Evolutionary conservation across 1,284 basidiomycete genomes (phyloP).

Genomic region (Puccinia novopanici): DNA sequence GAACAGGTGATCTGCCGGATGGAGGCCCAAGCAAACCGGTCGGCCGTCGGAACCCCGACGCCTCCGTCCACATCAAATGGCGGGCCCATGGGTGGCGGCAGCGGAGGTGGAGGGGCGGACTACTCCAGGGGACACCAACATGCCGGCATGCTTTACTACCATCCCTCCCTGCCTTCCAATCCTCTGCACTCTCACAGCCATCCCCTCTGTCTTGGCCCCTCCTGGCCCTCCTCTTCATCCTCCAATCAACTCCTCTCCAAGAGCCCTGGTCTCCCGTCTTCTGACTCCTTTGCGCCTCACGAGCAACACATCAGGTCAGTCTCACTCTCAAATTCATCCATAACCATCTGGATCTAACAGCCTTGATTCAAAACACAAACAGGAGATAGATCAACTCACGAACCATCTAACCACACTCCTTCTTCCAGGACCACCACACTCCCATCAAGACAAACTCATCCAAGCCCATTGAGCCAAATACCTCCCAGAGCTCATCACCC

Average conservation of each 20-base stretch:
- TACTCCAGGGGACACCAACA: neutral
- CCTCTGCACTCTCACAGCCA: neutral
- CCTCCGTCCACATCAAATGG: neutral
- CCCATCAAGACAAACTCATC: constrained; percentile 37
- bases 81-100: neutral
- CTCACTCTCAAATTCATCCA: neutral
- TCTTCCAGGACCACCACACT: constrained; percentile 36
- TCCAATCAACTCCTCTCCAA: neutral
- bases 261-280: no score
- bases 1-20: constrained; percentile 41
- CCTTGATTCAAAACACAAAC: neutral
- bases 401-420: constrained; percentile 26
- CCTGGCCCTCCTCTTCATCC: neutral
- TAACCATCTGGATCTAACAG: neutral
- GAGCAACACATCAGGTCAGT: constrained; percentile 46
- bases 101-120: neutral
- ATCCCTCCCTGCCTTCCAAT: constrained; percentile 10
- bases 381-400: constrained; percentile 46
- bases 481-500: constrained; percentile 28
- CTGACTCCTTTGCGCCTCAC: no score
- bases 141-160: neutral
- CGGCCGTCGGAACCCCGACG: constrained; percentile 24
- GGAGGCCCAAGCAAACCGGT: constrained; percentile 31
- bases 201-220: neutral
- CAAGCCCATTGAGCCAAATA: constrained; percentile 45